A percentile compares a stretch with the other conserved stretches of the same genome.
Evolutionary conservation across 1,284 basidiomycete species (phyloP).

Genomic region (Leccinum subspadiceum): DNA sequence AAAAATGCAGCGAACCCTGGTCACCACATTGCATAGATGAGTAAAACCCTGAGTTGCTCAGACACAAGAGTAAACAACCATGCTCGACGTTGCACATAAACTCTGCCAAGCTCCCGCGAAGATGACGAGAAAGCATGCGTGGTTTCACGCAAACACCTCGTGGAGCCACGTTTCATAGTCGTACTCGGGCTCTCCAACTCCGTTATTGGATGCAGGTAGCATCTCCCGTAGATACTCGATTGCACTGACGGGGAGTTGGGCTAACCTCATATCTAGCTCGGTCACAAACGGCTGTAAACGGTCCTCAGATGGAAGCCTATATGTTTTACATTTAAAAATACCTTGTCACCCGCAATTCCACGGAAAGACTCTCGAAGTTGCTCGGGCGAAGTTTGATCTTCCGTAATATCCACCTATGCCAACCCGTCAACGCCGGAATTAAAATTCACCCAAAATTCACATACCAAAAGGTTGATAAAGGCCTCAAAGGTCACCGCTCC

Average conservation of each 20-base stretch:
- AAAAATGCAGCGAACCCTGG: background rate
- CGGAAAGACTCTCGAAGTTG: conserved; percentile 94
- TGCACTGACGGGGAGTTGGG: conserved; percentile 76
- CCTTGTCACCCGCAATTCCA: conserved; percentile 89
- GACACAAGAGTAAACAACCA: background rate
- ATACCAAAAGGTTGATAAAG: conserved; percentile 89
- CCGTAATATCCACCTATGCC: conserved; percentile 84
- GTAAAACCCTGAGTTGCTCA: background rate
- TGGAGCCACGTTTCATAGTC: conserved; percentile 80
- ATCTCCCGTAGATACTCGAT: conserved; percentile 83
- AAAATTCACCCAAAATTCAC: conserved; percentile 18
- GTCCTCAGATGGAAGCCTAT: conserved; percentile 11
- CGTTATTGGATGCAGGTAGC: conserved; percentile 58
- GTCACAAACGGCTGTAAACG: conserved; percentile 83
- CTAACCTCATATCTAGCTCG: conserved; percentile 87
- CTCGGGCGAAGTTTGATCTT: conserved; percentile 92
- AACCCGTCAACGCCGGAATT: conserved; percentile 7
- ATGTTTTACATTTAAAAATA: conserved; percentile 33
- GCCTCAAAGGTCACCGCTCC: conserved; percentile 92
- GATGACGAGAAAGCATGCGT: background rate
- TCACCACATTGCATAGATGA: background rate
- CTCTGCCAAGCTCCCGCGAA: background rate
- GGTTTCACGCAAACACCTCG: conserved; percentile 61
- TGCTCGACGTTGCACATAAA: background rate
- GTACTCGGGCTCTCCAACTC: conserved; percentile 62